Base-by-base conservation (phyloP, 2,329 filamentous ascomycete species). In the Bipolaris sorokiniana region DNA sequence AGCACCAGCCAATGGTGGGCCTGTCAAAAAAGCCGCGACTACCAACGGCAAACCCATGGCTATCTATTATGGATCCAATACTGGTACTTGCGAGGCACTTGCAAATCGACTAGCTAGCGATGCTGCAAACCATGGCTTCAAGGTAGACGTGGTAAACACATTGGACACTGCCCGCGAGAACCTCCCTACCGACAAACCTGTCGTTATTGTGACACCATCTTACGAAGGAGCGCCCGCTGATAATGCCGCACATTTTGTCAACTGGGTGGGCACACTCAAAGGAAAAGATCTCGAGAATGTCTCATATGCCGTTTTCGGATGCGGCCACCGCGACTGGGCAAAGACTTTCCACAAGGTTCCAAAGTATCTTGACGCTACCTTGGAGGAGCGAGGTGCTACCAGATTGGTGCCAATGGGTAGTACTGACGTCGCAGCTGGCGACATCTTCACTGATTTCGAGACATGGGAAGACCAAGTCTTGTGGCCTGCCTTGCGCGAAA, bases 221-320 rank as follows among this genome's bases (percentile, higher is more conserved):
- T 80, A 79, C 48, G 78, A 80, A 58, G 78, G 78, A 10, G 70
- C 77, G 22, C 77, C 78, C 3, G 68, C 78, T 2, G 78, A 80
- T 46, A 80, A 80, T 45, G 78, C 78, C 0, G 72, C 71, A 3
- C 72, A 78, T 45, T 80, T 80, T 42, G 70, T 78, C 16, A 70
- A 72, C 16, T 80, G 78, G 78, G 51, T 80, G 0, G 63, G 68
- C 15, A 62, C 59, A 2, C 56, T 72, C 11, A 70, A 74, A 31
- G 69, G 49, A 1, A 62, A 64, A 1, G 69, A 72, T 44, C 48
- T 77, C 7, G 61, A 72, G 5, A 70, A 72, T 5, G 73, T 76
- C 2, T 70, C 73, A 1, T 80, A 77, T 51, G 66, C 76, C 2
- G 71, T 80, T 2, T 80, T 79, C 49, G 78, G 78, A 6, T 77